Conservation (phyloP, 306 rosid genomes). For the Quercus engelmannii region DNA sequence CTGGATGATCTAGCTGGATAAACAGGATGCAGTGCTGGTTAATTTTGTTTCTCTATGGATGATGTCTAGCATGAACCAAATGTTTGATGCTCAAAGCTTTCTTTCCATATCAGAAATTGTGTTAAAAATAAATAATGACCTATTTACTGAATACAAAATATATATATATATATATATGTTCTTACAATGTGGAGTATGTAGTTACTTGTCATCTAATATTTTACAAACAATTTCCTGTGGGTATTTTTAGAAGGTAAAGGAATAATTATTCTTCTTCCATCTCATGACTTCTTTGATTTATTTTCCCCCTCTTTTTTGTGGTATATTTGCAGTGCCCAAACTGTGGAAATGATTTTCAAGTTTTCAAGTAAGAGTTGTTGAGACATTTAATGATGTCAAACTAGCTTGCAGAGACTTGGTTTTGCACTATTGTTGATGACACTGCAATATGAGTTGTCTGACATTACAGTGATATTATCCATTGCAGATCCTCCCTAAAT, state of each 20-base stretch:
- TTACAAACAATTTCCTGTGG: not conserved
- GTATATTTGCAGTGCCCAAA: constrained; percentile 84
- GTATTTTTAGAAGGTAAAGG: not conserved
- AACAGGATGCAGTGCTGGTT: not conserved
- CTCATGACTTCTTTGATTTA: constrained; percentile 9
- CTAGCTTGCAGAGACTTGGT: constrained; percentile 14
- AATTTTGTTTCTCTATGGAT: not conserved
- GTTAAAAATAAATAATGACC: too few species aligned
- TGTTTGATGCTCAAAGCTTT: not conserved
- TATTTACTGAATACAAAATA: too few species aligned
- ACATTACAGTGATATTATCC: not conserved
- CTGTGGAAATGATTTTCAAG: constrained; percentile 93
- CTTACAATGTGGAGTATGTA: too few species aligned
- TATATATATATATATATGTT: too few species aligned
- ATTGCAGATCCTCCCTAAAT: constrained; percentile 72
- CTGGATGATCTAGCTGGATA: not conserved
- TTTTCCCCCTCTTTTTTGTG: not conserved
- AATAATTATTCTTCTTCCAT: not conserved
- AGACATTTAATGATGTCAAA: not conserved
- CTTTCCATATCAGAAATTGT: not conserved
- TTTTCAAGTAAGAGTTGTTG: constrained; percentile 74
- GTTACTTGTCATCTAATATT: too few species aligned
- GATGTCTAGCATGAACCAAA: not conserved
- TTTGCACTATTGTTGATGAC: constrained; percentile 7
- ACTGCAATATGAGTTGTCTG: not conserved